Percentiles rank a stretch among this genome's conserved stretches.
Conservation (phyloP, 345 rosid genomes). For the Murraya koenigii region DNA sequence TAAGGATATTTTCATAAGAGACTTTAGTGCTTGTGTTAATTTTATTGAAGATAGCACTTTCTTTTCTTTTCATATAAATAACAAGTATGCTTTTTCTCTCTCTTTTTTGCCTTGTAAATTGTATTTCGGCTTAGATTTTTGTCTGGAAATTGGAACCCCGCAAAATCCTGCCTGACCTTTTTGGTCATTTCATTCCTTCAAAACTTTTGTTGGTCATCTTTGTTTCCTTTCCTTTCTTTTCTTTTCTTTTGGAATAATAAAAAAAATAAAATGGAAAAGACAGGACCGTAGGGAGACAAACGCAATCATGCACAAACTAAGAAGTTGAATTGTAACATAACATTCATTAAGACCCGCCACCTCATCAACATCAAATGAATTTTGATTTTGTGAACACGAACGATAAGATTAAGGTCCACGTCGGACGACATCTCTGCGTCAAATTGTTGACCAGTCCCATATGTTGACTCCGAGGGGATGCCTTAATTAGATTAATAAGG, state of each 20-base stretch:
- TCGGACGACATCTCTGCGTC: slow-evolving; percentile 4
- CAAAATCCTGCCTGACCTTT: background rate
- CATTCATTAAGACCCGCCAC: background rate
- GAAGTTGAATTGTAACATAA: background rate
- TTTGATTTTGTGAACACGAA: too few relatives aligned
- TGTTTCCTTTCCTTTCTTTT: background rate
- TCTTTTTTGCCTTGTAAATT: background rate
- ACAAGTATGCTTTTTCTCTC: background rate
- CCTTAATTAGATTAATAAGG: background rate
- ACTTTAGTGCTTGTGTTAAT: too few relatives aligned
- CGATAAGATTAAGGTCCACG: background rate
- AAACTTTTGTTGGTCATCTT: background rate
- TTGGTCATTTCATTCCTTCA: background rate
- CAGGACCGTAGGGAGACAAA: background rate
- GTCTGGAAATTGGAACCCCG: background rate
- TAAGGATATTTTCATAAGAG: background rate
- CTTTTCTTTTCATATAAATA: too few relatives aligned
- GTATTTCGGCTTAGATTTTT: background rate
- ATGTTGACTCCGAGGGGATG: background rate
- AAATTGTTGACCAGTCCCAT: slow-evolving; percentile 19
- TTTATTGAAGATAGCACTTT: too few relatives aligned
- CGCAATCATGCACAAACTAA: slow-evolving; percentile 1
- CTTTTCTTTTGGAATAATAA: background rate
- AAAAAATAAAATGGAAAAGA: background rate
- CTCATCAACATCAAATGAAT: background rate